These are phyloP conservation scores for Thalassiosira profunda DNA, from an alignment of 108 stramenopile species.

Conservation along the genomic window DNA sequence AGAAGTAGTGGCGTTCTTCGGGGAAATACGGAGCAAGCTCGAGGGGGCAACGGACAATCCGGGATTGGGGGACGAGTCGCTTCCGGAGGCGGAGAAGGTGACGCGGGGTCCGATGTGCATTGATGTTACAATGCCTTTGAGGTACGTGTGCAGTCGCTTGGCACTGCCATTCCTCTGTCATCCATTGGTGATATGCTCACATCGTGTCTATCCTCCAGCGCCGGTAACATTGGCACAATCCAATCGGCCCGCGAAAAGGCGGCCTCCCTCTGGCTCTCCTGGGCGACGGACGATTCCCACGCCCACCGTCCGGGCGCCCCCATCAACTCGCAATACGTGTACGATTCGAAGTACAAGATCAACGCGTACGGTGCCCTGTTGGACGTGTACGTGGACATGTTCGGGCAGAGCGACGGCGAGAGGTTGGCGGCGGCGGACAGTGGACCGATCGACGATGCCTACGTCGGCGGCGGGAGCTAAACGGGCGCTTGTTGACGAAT, in stretches of 20 bases:
- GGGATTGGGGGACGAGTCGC: constrained; percentile 5
- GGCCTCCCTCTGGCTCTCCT: constrained; percentile 63
- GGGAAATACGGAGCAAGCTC: constrained; percentile 33
- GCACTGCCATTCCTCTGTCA: neutral
- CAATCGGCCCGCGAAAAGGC: constrained; percentile 60
- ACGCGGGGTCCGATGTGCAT: constrained; percentile 61
- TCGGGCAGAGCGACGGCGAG: constrained; percentile 65
- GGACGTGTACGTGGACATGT: constrained; percentile 49
- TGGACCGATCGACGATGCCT: constrained; percentile 88
- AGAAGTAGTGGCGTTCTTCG: constrained; percentile 50
- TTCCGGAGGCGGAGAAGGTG: constrained; percentile 62
- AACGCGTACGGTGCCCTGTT: constrained; percentile 78
- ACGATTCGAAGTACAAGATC: constrained; percentile 79
- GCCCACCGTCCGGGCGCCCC: constrained; percentile 79
- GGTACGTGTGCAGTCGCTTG: constrained; percentile 8
- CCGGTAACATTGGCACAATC: constrained; percentile 63
- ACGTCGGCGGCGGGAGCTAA: constrained; percentile 87
- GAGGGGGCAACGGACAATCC: constrained; percentile 53
- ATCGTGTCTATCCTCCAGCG: constrained; percentile 14
- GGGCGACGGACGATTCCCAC: constrained; percentile 62
- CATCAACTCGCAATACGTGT: constrained; percentile 82
- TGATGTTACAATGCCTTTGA: constrained; percentile 66
- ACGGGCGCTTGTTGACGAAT: too few relatives aligned
- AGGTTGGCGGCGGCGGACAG: constrained; percentile 76
- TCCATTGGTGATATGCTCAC: too few relatives aligned